Evolutionary conservation across 257 asterid species (phyloP), one percentile per base, ranked within the genome.

Genomic region (Craterostigma plantagineum): DNA sequence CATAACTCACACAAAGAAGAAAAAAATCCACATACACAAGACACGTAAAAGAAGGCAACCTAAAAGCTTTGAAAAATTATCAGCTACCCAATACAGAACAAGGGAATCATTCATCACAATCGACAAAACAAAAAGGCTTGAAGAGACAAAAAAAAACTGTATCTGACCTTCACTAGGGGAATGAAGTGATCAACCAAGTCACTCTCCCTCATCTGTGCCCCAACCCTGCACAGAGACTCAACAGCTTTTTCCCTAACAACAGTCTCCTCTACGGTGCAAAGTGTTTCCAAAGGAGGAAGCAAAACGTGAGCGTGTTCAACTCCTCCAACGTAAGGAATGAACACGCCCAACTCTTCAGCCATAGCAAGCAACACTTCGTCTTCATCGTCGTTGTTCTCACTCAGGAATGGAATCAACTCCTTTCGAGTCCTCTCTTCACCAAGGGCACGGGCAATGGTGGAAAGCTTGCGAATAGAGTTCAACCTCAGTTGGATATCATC

Each of bases 251-350:
- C 93, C 65, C 93, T 62, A 59, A 80, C 93, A 46, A 91, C 71
- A 4, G 93, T 80, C 64, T 76, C 92, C 66, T 76, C 91, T n/a
- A 79, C 84, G 0, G 91, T 64, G 63, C 93, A 76, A 51, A 80
- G 91, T 13, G 79, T 73, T 57, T 86, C 97, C 54, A 86, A 38
- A 42, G 97, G 97, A 12, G 81, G 93, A 37, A 81, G 84, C 68
- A 86, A 68, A 33, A 81, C 87, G 44, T 78, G 77, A 38, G 97
- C 97, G 66, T 86, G 72, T 55, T 86, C 97, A 45, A 78, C 81
- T 0, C 94, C 94, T 56, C 97, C 97, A 59, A 86, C 87, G 46
- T 81, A 81, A n/a, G 94, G 97, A 57, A 86, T 68, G 53, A 81
- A 86, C 0, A 78, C 87, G 38, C 92, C 94, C 71, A 86, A 63